Evolutionary conservation across 495 filamentous ascomycete genomes (phyloP).

Genomic region (Trichoderma virens): DNA sequence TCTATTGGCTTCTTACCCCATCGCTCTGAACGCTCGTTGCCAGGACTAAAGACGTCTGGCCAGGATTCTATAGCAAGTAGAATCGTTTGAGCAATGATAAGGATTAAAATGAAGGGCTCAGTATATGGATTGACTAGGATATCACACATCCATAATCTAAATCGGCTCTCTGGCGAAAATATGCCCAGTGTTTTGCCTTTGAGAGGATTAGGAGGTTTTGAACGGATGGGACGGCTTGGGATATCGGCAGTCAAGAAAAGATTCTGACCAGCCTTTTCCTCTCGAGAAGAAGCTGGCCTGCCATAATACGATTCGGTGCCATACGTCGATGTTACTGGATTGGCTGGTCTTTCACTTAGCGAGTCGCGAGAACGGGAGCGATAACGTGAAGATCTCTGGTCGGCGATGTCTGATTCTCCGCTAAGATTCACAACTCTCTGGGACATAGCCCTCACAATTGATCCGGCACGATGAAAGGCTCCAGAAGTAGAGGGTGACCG

Average conservation of each 20-base stretch:
- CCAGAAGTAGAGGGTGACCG: slow-evolving; percentile 48
- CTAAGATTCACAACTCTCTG: slow-evolving; percentile 96
- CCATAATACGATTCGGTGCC: slow-evolving; percentile 42
- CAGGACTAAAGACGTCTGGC: slow-evolving; percentile 53
- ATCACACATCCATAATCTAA: slow-evolving; percentile 73
- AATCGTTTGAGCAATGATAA: slow-evolving; percentile 85
- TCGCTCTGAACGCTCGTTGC: slow-evolving; percentile 31
- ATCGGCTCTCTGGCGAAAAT: slow-evolving; percentile 64
- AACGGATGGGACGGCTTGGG: slow-evolving; percentile 17
- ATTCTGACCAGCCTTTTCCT: slow-evolving; percentile 37
- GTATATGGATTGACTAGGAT: slow-evolving; percentile 80
- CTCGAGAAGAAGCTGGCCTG: slow-evolving; percentile 35
- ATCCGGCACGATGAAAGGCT: slow-evolving; percentile 70
- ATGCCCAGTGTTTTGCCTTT: slow-evolving; percentile 81
- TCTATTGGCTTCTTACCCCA: slow-evolving; percentile 70
- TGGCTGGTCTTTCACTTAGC: slow-evolving; percentile 27
- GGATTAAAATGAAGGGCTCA: slow-evolving; percentile 76
- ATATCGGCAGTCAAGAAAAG: slow-evolving; percentile 23
- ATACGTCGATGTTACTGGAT: slow-evolving; percentile 43
- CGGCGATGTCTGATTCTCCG: slow-evolving; percentile 70
- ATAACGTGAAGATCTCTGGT: slow-evolving; percentile 63
- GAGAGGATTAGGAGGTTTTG: slow-evolving; percentile 65
- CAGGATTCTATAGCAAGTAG: slow-evolving; percentile 77
- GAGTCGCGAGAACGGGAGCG: slow-evolving; percentile 44
- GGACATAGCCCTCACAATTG: slow-evolving; percentile 93